Conservation (phyloP, 1,139 yeast species). For the Sugiyamaella pinicola region DNA sequence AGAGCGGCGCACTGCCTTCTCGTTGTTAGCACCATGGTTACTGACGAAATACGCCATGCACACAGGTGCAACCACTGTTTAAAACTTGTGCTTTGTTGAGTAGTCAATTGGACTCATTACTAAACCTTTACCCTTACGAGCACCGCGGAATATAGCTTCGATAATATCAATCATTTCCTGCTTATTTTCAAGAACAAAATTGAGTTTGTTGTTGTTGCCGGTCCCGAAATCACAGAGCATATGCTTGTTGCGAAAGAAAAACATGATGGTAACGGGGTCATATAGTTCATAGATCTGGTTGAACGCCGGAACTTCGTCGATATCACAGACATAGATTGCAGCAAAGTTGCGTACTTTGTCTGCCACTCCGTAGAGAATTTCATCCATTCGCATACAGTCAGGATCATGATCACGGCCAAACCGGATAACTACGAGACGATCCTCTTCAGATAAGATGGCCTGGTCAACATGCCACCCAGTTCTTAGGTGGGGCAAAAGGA, state of each 20-base stretch:
- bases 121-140: conserved; percentile 88
- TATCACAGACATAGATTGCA: conserved; percentile 83
- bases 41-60: too few species aligned
- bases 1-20: too few species aligned
- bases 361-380: conserved; percentile 72
- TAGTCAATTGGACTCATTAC: conserved; percentile 76
- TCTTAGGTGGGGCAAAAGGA: conserved; percentile 80
- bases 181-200: conserved; percentile 73
- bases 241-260: conserved; percentile 89
- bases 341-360: conserved; percentile 89
- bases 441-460: conserved; percentile 84
- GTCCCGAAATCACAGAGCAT: conserved; percentile 99
- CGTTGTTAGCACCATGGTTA: too few species aligned
- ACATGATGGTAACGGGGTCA: conserved; percentile 91
- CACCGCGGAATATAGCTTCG: conserved; percentile 89
- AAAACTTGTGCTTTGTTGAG: conserved; percentile 42
- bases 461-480: conserved; percentile 99
- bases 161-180: conserved; percentile 91
- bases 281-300: conserved; percentile 90
- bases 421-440: conserved; percentile 79
- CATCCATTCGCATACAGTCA: conserved; percentile 91
- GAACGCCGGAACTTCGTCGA: conserved; percentile 86
- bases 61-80: too few species aligned
- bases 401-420: conserved; percentile 80
- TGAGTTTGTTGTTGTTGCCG: conserved; percentile 92